Base-by-base conservation (phyloP, 1,284 basidiomycete species). In the Caloboletus firmus region DNA sequence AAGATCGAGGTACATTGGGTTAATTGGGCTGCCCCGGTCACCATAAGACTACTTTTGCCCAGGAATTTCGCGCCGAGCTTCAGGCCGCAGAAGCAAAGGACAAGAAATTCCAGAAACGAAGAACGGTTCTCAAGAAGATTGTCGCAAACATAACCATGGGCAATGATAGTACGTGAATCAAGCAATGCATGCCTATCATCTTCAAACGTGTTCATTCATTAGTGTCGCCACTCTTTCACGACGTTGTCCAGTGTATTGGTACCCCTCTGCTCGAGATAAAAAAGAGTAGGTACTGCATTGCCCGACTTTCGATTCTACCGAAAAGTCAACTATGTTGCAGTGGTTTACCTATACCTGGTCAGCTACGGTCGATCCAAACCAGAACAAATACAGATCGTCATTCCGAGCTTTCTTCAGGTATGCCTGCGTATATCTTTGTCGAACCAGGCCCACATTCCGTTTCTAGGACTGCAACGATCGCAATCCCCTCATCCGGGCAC, bases 81-180 rank as follows among this genome's bases (percentile, higher is more conserved):
- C 91, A 93, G 69, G 89, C 89, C 52, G 88, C 93, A 8, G 91
- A 93, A 68, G 80, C 87, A 58, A 94, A 94, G 74, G 95, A 98
- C 80, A 98, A 97, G 81, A 95, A 94, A 65, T 97, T 84, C 62
- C 76, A 83, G 61, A 93, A 93, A 74, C 83, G 93, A 62, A 96
- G 94, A 81, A 93, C 83, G 0, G 90, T 91, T 22, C 75, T 98
- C 66, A 98, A 98, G 82, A 95, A 95, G 79, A 89, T 98, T 61
- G 93, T 96, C 20, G 91, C 93, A 46, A 95, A 93, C 72, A 95
- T 95, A 70, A 97, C 94, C 2, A 95, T 95, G 87, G 94, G 94
- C 54, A 95, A 94, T 67, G 93, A 95, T 71, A 92, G 93, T 90
- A 72, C 72, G 87, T 84, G 73, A 60, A 68, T 64, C 62, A 28